Percentiles rank a stretch among this genome's conserved stretches.
These are phyloP conservation scores for California macrophylla DNA, from an alignment of 441 rosid genomes.

Conservation along the genomic window DNA sequence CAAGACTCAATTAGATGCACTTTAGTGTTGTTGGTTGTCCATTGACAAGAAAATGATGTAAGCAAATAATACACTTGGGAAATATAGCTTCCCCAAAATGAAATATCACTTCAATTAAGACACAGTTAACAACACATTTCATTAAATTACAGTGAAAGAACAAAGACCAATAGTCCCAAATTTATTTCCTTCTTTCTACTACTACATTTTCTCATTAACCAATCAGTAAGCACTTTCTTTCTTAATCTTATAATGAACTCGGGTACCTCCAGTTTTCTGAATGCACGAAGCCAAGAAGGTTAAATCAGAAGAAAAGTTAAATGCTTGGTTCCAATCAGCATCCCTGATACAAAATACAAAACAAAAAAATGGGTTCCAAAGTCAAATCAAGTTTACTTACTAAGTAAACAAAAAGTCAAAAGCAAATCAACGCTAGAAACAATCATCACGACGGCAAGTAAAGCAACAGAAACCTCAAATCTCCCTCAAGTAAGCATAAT, in stretches of 20 bases:
- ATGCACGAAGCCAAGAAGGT: constrained; percentile 61
- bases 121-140: not conserved
- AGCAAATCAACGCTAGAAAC: not conserved
- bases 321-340: constrained; percentile 79
- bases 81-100: not conserved
- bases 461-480: not conserved
- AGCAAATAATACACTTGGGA: no score
- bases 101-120: not conserved
- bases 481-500: not conserved
- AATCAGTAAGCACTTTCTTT: not conserved
- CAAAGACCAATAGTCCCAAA: not conserved
- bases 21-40: not conserved
- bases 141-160: no score
- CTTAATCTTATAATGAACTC: not conserved
- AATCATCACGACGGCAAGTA: not conserved
- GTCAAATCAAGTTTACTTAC: no score
- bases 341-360: constrained; percentile 43
- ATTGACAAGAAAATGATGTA: not conserved
- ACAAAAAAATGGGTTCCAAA: constrained; percentile 3
- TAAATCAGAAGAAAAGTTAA: constrained; percentile 67
- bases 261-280: constrained; percentile 47
- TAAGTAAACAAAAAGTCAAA: no score
- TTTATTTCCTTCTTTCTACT: not conserved
- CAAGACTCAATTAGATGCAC: no score
- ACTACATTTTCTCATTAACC: not conserved